Conservation (phyloP, 139 green algal genomes). For the Coelastrella sp. region DNA sequence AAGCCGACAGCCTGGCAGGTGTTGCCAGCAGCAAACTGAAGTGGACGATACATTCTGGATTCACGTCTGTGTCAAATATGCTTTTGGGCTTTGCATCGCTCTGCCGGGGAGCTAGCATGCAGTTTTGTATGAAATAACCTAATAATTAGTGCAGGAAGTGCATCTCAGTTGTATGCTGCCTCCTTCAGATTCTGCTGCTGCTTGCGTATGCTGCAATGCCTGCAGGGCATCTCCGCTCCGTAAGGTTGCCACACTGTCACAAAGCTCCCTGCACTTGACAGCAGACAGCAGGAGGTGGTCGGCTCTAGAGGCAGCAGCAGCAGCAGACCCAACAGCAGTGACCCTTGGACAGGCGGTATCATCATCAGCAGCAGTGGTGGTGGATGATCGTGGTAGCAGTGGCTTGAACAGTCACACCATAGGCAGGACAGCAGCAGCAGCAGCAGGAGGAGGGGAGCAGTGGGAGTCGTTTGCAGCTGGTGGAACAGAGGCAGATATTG, state of each 20-base stretch:
- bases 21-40: too few species aligned
- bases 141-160: background rate
- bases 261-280: slow-evolving; percentile 2
- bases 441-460: background rate
- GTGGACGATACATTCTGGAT: too few species aligned
- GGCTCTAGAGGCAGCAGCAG: background rate
- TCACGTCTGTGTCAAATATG: too few species aligned
- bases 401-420: background rate
- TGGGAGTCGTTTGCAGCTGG: slow-evolving; percentile 36
- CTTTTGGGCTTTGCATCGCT: too few species aligned
- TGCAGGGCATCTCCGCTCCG: slow-evolving; percentile 22
- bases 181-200: background rate
- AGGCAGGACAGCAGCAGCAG: background rate
- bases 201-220: background rate
- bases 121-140: too few species aligned
- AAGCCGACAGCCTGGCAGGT: too few species aligned
- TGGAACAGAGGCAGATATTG: background rate
- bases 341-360: background rate
- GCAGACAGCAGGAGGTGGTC: background rate
- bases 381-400: background rate
- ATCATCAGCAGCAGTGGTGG: background rate
- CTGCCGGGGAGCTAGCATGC: too few species aligned
- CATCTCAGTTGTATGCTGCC: background rate
- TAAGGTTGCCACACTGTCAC: slow-evolving; percentile 41
- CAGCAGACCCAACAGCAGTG: slow-evolving; percentile 16